Evolutionary conservation across 2,329 filamentous ascomycete species (phyloP).

Genomic region (Dactylellina sp.): DNA sequence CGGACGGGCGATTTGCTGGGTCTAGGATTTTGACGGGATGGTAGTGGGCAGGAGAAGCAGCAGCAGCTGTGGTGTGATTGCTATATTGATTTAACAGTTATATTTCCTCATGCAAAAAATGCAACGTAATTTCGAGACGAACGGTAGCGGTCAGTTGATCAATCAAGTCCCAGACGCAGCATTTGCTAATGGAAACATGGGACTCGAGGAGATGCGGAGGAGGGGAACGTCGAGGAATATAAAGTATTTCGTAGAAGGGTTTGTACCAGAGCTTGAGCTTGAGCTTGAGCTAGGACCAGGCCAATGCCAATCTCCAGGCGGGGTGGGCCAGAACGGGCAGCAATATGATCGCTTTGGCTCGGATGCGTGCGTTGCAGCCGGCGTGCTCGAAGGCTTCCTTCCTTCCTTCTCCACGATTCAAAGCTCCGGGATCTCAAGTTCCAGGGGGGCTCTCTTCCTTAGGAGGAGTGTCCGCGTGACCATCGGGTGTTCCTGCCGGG

Average conservation of each 20-base stretch:
- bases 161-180: constrained; percentile 38
- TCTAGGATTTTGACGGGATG: constrained; percentile 5
- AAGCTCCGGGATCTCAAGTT: constrained; percentile 17
- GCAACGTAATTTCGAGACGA: constrained; percentile 39
- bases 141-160: constrained; percentile 44
- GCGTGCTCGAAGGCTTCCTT: background rate
- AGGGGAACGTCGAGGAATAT: constrained; percentile 32
- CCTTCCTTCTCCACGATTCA: constrained; percentile 33
- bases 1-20: constrained; percentile 9
- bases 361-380: constrained; percentile 23
- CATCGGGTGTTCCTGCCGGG: constrained; percentile 54
- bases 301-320: constrained; percentile 9
- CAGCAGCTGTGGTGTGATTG: constrained; percentile 17
- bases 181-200: constrained; percentile 47
- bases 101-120: constrained; percentile 1
- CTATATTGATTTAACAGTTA: background rate
- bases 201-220: constrained; percentile 8
- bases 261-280: constrained; percentile 29
- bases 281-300: constrained; percentile 19
- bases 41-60: constrained; percentile 13
- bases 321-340: constrained; percentile 21
- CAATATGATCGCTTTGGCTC: background rate
- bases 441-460: constrained; percentile 12
- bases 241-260: constrained; percentile 15
- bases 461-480: constrained; percentile 45